These are phyloP conservation scores for Dactylellina sp. DNA, from an alignment of 2,329 filamentous ascomycete genomes.

Conservation along the genomic window DNA sequence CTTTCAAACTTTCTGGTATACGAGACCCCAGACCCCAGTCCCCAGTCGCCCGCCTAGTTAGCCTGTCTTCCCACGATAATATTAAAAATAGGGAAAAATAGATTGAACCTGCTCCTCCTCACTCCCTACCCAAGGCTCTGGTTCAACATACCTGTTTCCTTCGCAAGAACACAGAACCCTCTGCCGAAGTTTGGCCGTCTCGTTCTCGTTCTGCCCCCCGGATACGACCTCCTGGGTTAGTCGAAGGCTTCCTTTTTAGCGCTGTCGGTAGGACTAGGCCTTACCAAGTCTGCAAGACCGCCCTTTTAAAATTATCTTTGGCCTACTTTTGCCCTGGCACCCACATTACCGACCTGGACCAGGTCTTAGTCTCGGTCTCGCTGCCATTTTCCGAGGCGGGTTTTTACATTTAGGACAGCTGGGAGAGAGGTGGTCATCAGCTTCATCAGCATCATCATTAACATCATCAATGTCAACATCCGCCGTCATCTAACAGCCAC, in stretches of 20 bases:
- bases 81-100: slow-evolving; percentile 26
- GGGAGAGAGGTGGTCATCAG: slow-evolving; percentile 22
- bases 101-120: slow-evolving; percentile 19
- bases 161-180: no score
- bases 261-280: slow-evolving; percentile 36
- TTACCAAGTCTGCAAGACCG: slow-evolving; percentile 27
- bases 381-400: slow-evolving; percentile 25
- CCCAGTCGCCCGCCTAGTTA: background rate
- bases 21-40: slow-evolving; percentile 46
- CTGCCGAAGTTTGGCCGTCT: slow-evolving; percentile 54
- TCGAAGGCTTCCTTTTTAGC: slow-evolving; percentile 36
- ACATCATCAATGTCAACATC: background rate
- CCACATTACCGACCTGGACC: slow-evolving; percentile 11
- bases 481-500: background rate
- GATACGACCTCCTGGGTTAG: slow-evolving; percentile 36
- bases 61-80: slow-evolving; percentile 34
- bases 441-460: slow-evolving; percentile 4
- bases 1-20: slow-evolving; percentile 34
- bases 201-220: slow-evolving; percentile 20
- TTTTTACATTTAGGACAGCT: slow-evolving; percentile 34
- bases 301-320: slow-evolving; percentile 18
- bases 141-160: slow-evolving; percentile 24
- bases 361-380: slow-evolving; percentile 29
- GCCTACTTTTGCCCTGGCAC: slow-evolving; percentile 18
- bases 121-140: slow-evolving; percentile 36